Evolutionary conservation across 1,284 basidiomycete species (phyloP), one percentile per base, ranked within the genome.

Genomic region (Paramarasmius palmivorus): DNA sequence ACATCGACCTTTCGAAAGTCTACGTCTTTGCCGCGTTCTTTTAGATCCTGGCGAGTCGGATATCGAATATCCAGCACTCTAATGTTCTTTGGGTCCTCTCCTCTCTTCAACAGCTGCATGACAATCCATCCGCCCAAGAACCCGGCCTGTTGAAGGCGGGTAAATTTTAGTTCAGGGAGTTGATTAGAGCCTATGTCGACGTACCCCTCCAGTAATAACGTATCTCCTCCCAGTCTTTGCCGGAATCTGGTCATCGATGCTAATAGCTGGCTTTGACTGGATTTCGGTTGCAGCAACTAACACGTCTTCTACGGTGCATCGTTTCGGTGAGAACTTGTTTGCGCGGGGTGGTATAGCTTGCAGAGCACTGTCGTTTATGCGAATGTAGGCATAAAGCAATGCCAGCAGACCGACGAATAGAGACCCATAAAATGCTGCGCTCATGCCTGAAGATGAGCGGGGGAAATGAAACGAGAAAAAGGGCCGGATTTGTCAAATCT

Each of bases 121-220:
- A 84, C 76, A 29, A 83, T 77, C 81, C 82, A 83, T 9, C 81
- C 81, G 8, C 81, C 81, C 9, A 82, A 57, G 52, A 81, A 81
- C 1, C 81, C 81, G 2, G 77, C 73, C 76, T 82, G 52, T 10
- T 7, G 10, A 6, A 4, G 20, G 38, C 3, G 41, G 38, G 38
- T 25, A 25, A 34, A 29, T 37, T 38, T 3, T n/a, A n/a, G n/a
- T n/a, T n/a, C 14, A 19, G 17, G 2, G 12, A 14, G 17, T 6
- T 34, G n/a, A n/a, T 14, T 36, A 5, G n/a, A 48, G 36, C 23
- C 22, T 10, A 8, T 34, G 9, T 49, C 32, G 59, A 68, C 76
- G 55, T 61, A 81, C 78, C 56, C 81, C 79, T 26, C 81, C 80
- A 23, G 76, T 64, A 2, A 83, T 68, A 46, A 82, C 77, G 57